Base-by-base conservation (phyloP, 129 eudicot species). In the Helichrysum umbraculigerum region DNA sequence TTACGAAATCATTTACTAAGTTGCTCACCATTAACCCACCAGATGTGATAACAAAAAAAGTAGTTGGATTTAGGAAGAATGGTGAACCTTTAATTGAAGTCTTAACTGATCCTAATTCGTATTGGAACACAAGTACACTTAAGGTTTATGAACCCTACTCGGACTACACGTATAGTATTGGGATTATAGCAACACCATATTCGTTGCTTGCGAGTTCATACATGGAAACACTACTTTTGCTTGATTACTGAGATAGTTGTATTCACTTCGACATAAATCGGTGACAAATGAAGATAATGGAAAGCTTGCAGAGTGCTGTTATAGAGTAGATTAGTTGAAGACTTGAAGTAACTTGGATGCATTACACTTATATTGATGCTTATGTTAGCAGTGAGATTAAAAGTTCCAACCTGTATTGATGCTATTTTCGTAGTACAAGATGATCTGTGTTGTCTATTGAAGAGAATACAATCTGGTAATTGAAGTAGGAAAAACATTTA, bases 221-320 rank as follows among this genome's bases (percentile, higher is more conserved):
- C n/a, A n/a, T n/a, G 37, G 59, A 44, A 42, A 69, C 59, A 14
- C 59, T 69, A 21, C 34, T 69, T 69, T 69, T 44, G 73, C 11
- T 42, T 22, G 21, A 47, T 69, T 15, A 50, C 20, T 44, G 58
- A 50, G 33, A 28, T 41, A 39, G 34, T 19, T 39, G n/a, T 7
- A 69, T 28, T 47, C 15, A 20, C 1, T 22, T 44, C 0, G 39
- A 25, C 37, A 4, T 42, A 25, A 7, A 35, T 19, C 16, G 30
- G 39, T 17, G 47, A 68, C 11, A 10, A 68, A 68, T 41, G 47
- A 41, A 41, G 56, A 37, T 66, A 33, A 66, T 33, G 39, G 5
- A 30, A n/a, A 57, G 0, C 7, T 19, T 57, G 29, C 28, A 3
- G 19, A 5, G 29, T 30, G 33, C 33, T 30, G 0, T 30, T 30